A percentile compares a stretch with the other conserved stretches of the same genome.
phyloP scores from a whole-genome alignment of 306 rosid genomes.

The Echinosophora koreensis region DNA sequence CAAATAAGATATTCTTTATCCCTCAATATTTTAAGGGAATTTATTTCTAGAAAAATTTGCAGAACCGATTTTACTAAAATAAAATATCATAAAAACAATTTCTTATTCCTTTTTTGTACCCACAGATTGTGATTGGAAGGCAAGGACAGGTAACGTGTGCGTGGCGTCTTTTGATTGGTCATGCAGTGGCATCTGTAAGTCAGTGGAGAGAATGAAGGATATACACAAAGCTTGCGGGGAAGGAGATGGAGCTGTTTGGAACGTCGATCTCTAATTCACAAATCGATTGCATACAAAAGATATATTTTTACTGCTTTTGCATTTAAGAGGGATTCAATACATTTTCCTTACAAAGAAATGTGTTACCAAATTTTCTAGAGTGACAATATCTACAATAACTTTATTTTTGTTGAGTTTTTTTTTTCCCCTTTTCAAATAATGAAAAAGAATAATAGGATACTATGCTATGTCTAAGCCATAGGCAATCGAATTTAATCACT shows the following conservation, averaged over 20 bases:
- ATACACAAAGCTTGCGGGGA: conserved; percentile 81
- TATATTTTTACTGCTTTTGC: conserved; percentile 6
- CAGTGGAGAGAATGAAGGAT: conserved; percentile 78
- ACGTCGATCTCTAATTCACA: conserved; percentile 55
- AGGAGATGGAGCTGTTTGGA: conserved; percentile 74
- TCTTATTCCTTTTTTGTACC: not conserved
- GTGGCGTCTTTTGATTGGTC: conserved; percentile 95
- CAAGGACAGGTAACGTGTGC: conserved; percentile 71
- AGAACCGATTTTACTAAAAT: too few relatives aligned
- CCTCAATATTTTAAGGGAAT: not conserved
- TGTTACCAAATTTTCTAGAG: not conserved
- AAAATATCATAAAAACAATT: not conserved
- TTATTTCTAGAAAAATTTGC: too few relatives aligned
- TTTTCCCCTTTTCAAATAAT: too few relatives aligned
- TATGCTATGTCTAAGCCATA: not conserved
- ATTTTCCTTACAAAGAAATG: not conserved
- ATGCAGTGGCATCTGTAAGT: conserved; percentile 88
- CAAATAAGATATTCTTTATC: not conserved
- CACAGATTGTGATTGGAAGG: conserved; percentile 82
- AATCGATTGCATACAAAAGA: not conserved
- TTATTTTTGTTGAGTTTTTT: not conserved
- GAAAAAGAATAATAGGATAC: not conserved
- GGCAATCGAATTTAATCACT: not conserved
- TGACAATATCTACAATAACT: conserved; percentile 1
- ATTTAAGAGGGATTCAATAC: not conserved